Base-by-base conservation (phyloP, 768 basidiomycete species). In the Naganishia friedmannii region DNA sequence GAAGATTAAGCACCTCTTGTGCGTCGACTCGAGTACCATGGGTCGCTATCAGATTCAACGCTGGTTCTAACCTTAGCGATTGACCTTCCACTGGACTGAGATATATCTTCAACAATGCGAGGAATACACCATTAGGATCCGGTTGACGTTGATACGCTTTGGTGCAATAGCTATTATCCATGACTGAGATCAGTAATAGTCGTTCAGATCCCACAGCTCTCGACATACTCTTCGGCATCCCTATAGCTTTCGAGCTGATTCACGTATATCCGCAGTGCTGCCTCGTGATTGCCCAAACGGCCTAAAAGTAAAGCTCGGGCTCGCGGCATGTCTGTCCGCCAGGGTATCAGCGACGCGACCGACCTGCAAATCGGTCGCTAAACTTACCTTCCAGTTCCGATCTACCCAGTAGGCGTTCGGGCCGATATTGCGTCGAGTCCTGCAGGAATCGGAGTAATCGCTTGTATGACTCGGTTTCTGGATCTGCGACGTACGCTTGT, bases 231-330 rank as follows among this genome's bases (percentile, higher is more conserved):
- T 83, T 98, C 96, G 0, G 96, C 96, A 72, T 92, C 92, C 31
- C 82, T 71, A 78, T 89, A 92, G 76, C 94, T 90, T 46, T 88
- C 86, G 37, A 98, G 84, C 42, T 88, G 87, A 77, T 97, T 90
- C 7, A 94, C 93, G 78, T 98, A 99, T 17, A 95, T 86, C 77
- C 94, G 92, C n/a, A 98, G 86, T 0, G 95, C 93, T 71, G 89
- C 91, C 72, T 96, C 92, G 72, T 98, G 95, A 66, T 91, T 87
- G 1, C 90, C 92, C 71, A 97, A 84, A 54, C 90, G 86, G 12
- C 96, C 96, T 12, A 97, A 83, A 8, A 99, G 85, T 70, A 97
- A 88, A 0, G 96, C 96, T 51, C 93, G 88, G 19, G 91, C 93
- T 80, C 98, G 93, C 70, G 87, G 92, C 46, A 96, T 84, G 75